Percentiles rank a stretch among this genome's conserved stretches.
These are phyloP conservation scores for Rauvolfia tetraphylla DNA, from an alignment of 257 asterid species.

Conservation along the genomic window DNA sequence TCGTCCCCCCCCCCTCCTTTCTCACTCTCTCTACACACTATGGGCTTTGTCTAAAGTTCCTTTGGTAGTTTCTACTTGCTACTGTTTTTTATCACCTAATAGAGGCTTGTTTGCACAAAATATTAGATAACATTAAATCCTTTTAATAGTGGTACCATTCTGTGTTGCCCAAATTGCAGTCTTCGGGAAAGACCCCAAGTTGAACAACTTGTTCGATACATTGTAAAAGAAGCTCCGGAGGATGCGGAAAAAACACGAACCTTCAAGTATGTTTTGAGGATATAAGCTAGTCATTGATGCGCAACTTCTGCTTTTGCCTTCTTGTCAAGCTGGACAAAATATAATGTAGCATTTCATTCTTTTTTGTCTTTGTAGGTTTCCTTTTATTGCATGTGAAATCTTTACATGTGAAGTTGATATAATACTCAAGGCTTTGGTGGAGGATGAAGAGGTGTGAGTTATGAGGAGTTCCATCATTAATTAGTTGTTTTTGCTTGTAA, in stretches of 20 bases:
- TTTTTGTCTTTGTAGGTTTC: constrained; percentile 48
- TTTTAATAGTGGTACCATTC: background rate
- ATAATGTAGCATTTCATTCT: background rate
- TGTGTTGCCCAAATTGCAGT: constrained; percentile 36
- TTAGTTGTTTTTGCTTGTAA: constrained; percentile 2
- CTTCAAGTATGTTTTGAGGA: constrained; percentile 56
- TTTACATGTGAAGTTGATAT: constrained; percentile 96
- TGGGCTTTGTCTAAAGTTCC: background rate
- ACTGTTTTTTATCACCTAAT: background rate
- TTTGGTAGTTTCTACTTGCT: background rate
- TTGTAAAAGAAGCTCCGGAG: constrained; percentile 78
- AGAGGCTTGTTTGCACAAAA: background rate
- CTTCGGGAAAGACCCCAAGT: constrained; percentile 71
- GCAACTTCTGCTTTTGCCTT: background rate
- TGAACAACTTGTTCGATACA: constrained; percentile 63
- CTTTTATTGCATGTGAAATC: constrained; percentile 89
- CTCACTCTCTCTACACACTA: too few species aligned
- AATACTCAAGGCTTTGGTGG: constrained; percentile 78
- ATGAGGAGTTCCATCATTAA: constrained; percentile 12
- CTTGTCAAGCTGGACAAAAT: constrained; percentile 2
- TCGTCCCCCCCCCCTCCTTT: too few species aligned
- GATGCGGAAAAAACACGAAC: constrained; percentile 68
- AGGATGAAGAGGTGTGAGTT: constrained; percentile 70
- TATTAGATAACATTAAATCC: background rate
- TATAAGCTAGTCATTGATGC: constrained; percentile 5